A percentile compares a stretch with the other conserved stretches of the same genome.
These are phyloP conservation scores for Lactarius tabidus DNA, from an alignment of 768 basidiomycete genomes.

Conservation along the genomic window DNA sequence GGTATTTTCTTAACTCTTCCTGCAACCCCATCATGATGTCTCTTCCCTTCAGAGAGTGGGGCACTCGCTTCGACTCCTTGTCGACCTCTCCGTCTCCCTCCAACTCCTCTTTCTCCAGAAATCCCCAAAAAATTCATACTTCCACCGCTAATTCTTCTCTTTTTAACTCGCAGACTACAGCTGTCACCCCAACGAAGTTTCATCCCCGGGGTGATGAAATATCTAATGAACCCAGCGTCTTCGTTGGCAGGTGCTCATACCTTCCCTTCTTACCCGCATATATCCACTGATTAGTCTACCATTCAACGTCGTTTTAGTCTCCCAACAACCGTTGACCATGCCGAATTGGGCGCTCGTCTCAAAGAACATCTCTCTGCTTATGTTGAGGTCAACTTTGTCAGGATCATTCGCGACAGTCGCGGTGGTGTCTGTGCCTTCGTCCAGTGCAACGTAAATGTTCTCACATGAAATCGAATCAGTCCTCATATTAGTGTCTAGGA, in stretches of 20 bases:
- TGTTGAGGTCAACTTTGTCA: constrained; percentile 60
- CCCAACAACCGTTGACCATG: constrained; percentile 62
- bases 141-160: constrained; percentile 23
- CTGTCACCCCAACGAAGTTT: constrained; percentile 25
- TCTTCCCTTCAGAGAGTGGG: constrained; percentile 53
- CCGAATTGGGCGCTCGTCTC: constrained; percentile 57
- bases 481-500: constrained; percentile 38
- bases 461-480: constrained; percentile 9
- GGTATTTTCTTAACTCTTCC: constrained; percentile 21
- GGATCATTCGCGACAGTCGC: constrained; percentile 69
- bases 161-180: constrained; percentile 24
- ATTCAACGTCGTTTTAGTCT: constrained; percentile 42
- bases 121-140: constrained; percentile 11
- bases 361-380: constrained; percentile 64
- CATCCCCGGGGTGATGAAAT: constrained; percentile 37
- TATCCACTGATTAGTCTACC: constrained; percentile 21
- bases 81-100: constrained; percentile 45
- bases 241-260: constrained; percentile 67
- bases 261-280: constrained; percentile 8
- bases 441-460: constrained; percentile 65
- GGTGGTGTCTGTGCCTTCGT: constrained; percentile 82
- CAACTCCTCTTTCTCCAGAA: constrained; percentile 27
- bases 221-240: constrained; percentile 75
- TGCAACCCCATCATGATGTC: constrained; percentile 36
- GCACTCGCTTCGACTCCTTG: constrained; percentile 68